Evolutionary conservation across 1,284 basidiomycete species (phyloP), one percentile per base, ranked within the genome.

Genomic region (Kalmanozyma brasiliensis): DNA sequence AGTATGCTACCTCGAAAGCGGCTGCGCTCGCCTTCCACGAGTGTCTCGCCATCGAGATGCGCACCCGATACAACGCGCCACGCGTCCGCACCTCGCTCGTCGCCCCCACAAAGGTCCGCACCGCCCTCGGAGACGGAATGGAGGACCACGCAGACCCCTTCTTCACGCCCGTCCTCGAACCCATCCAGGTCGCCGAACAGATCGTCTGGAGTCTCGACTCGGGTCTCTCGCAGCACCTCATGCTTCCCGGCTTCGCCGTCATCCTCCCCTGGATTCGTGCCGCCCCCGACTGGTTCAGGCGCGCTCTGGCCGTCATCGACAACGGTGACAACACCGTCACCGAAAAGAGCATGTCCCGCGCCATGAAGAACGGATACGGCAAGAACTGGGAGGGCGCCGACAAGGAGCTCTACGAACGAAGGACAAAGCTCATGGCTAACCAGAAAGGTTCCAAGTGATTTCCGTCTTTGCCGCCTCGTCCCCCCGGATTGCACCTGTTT

Each of bases 1-100:
- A 77, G 35, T 81, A 81, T 53, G 66, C 73, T 38, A 74, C 71
- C 19, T 72, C 60, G 66, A 82, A 82, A 65, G 66, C 74, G 1
- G 80, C 73, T 3, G 76, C 79, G 4, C 66, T 82, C 1, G 73
- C 80, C 10, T 79, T 79, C 64, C 74, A 78, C 60, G 79, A 81
- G 61, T 65, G 71, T 46, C 72, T 81, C 19, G 53, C 64, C 17
- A 73, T 67, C 40, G 79, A 81, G 59, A 64, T 81, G 24, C 68
- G 71, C 20, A 66, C 68, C 2, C 59, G 74, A 20, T 81, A 78
- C 76, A 71, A 73, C 29, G 70, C 77, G 1, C 72, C 63, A 8
- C 63, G 70, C 11, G 76, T 82, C 11, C 73, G 80, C 19, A 74
- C 80, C 4, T 74, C 80, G 22, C 55, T 80, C 37, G 74, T 75